Base-by-base conservation (phyloP, 345 rosid genomes). In the Lenwebbia sp. region DNA sequence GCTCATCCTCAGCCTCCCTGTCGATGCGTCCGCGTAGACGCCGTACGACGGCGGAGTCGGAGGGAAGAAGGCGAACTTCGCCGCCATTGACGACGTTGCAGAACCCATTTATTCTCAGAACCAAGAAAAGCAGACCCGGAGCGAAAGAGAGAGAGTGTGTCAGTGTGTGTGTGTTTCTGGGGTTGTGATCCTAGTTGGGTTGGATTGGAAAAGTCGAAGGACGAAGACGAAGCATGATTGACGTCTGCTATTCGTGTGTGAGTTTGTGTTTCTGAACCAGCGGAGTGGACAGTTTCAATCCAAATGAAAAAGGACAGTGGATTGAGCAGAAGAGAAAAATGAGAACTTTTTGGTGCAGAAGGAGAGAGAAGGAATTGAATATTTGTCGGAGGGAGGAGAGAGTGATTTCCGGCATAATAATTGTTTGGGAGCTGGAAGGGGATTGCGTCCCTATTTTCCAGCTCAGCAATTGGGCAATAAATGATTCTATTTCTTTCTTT, bases 41-140 rank as follows among this genome's bases (percentile, higher is more conserved):
- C 82, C 86, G 88, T 97, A 97, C 58, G 99, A 92, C 75, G 99
- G 99, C 30, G 98, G 98, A 65, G 85, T 90, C 84, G 99, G 99
- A n/a, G 99, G 99, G 88, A 90, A 96, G 90, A 95, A 97, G 4
- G 99, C 98, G 21, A 97, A 87, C 89, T 93, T 95, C 5, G 98
- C 93, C 54, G 97, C 99, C 98, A 97, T 95, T 13, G 98, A 92
- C 33, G 98, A 97, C 86, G 98, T 94, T 83, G 97, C 90, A 44
- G 90, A 90, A 62, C 99, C 99, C 98, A 96, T 96, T 25, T 49
- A 54, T 33, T 26, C 28, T 52, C 10, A 19, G 47, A 70, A 70
- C 9, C 47, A 33, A 55, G 21, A 21, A 15, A 8, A 15, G 33
- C 5, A 65, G 8, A 17, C 84, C 40, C 54, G 54, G n/a, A n/a